Percentiles rank a stretch among this genome's conserved stretches.
Evolutionary conservation across 2,329 filamentous ascomycete species (phyloP).

Genomic region (Fusarium sp.): DNA sequence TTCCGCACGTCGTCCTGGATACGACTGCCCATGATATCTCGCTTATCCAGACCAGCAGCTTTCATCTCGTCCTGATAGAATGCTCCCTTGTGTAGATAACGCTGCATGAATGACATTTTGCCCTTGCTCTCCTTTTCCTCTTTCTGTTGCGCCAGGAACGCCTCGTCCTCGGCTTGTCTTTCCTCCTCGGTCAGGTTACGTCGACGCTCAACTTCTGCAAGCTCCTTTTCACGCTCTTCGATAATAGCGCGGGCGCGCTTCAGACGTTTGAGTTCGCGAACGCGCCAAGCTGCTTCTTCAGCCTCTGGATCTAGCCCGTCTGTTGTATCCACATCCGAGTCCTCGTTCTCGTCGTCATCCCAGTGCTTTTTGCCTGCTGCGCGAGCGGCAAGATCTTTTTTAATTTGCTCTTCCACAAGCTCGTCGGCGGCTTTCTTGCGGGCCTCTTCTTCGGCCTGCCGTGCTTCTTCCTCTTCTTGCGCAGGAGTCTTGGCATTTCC

Average conservation of each 20-base stretch:
- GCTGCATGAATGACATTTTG: slow-evolving; percentile 90
- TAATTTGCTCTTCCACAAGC: slow-evolving; percentile 88
- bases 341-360: slow-evolving; percentile 79
- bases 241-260: slow-evolving; percentile 88
- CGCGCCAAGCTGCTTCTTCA: slow-evolving; percentile 91
- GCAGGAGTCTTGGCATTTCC: slow-evolving; percentile 45
- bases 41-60: slow-evolving; percentile 77
- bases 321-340: slow-evolving; percentile 85
- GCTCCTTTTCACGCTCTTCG: slow-evolving; percentile 83
- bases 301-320: slow-evolving; percentile 88
- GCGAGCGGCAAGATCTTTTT: slow-evolving; percentile 79
- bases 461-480: slow-evolving; percentile 49
- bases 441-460: slow-evolving; percentile 65
- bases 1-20: slow-evolving; percentile 87
- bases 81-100: slow-evolving; percentile 96
- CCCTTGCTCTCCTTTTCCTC: slow-evolving; percentile 82
- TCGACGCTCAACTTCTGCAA: slow-evolving; percentile 88
- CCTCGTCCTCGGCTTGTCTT: slow-evolving; percentile 84
- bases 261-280: slow-evolving; percentile 88
- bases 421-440: slow-evolving; percentile 78
- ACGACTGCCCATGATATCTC: slow-evolving; percentile 85
- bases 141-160: slow-evolving; percentile 78
- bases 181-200: slow-evolving; percentile 89
- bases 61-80: slow-evolving; percentile 89
- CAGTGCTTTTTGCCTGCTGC: slow-evolving; percentile 84